Evolutionary conservation across 179 eudicot species (phyloP).

Genomic region (Spinacia oleracea): DNA sequence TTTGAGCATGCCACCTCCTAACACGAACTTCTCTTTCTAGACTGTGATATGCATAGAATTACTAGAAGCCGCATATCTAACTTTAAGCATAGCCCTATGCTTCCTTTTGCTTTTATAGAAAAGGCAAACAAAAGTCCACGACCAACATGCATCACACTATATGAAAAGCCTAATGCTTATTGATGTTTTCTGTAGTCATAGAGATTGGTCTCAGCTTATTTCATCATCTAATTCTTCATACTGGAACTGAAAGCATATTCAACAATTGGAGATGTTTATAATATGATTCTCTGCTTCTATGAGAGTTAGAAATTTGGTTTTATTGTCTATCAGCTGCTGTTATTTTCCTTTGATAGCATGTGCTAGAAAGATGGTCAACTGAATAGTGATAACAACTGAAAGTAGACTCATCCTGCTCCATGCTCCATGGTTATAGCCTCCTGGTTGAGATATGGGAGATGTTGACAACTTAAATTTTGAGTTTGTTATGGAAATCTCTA

Average conservation of each 20-base stretch:
- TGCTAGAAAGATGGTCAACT: conserved; percentile 13
- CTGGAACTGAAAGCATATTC: neutral
- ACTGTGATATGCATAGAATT: too few species aligned
- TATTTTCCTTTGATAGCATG: conserved; percentile 17
- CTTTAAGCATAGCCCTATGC: too few species aligned
- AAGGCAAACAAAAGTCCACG: neutral
- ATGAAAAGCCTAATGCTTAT: neutral
- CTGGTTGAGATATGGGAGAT: conserved; percentile 11
- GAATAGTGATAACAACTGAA: neutral
- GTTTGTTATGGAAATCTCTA: neutral
- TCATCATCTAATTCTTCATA: neutral
- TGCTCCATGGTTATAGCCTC: conserved; percentile 10
- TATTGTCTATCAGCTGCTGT: neutral
- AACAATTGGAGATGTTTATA: neutral
- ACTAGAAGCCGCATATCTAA: too few species aligned
- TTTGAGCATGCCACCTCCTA: too few species aligned
- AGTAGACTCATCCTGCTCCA: conserved; percentile 10
- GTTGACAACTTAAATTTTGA: conserved; percentile 20
- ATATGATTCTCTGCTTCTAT: conserved; percentile 1
- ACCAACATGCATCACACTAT: neutral
- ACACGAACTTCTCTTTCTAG: too few species aligned
- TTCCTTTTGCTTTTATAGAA: too few species aligned
- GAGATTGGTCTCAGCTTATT: conserved; percentile 5
- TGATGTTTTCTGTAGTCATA: neutral
- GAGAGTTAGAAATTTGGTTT: neutral